Base-by-base conservation (phyloP, 202 grass and related monocot species). In the Carex arenaria region DNA sequence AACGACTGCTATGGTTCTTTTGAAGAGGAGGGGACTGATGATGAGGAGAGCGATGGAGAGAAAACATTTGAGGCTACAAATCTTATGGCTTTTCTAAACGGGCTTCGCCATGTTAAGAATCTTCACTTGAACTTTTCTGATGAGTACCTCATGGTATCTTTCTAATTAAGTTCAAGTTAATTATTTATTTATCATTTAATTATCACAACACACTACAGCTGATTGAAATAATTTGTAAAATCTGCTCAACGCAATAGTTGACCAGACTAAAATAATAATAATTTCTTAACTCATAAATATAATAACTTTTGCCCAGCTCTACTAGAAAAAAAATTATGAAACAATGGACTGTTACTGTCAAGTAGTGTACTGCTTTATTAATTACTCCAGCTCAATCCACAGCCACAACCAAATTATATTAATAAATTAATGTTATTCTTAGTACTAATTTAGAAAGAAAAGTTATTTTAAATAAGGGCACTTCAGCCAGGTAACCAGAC, bases 51-150 rank as follows among this genome's bases (percentile, higher is more conserved):
- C 36, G 36, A 5, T 38, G 36, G 36, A 38, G 36, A 79, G n/a
- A n/a, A 18, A 19, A 73, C 65, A 9, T 53, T 87, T 7, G 84
- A 87, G 47, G 0, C 73, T 8, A 7, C 15, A n/a, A 86, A 87
- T 11, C 55, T 83, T 47, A 12, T 64, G 28, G 55, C 4, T 1
- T 73, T 88, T 40, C 53, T 88, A 15, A 0, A 61, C 36, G 55
- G 73, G 64, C 54, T 88, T 36, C 6, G 54, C 1, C 0, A 7
- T 10, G 13, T 18, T 45, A 72, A 84, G 64, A 28, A 80, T 14
- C 81, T 88, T 23, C 72, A 20, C 6, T n/a, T 88, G 63, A 0
- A 9, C 52, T 55, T 84, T 12, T 53, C 53, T 0, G 3, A 19
- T 72, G 61, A 70, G 19, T 84, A 71, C n/a, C 52, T n/a, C 15